Evolutionary conservation across 2,329 filamentous ascomycete species (phyloP), one percentile per base, ranked within the genome.

Genomic region (Trichoderma sp.): DNA sequence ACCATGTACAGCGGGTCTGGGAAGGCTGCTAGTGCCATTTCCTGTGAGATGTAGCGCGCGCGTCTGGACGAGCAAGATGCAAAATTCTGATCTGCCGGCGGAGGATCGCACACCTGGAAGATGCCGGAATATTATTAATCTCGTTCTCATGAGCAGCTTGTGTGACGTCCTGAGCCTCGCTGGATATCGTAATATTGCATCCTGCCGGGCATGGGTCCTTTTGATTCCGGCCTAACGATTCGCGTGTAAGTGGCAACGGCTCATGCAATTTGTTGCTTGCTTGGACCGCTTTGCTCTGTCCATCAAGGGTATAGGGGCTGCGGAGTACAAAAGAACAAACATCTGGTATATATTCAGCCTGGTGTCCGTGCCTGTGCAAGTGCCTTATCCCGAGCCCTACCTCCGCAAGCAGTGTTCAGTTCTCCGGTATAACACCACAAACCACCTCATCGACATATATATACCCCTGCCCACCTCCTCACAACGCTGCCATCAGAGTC

Each of bases 31-130:
- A 47, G 64, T 23, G 47, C 32, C 7, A 23, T 43, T n/a, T 23
- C 32, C 7, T 12, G 23, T 9, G 20, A 47, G 55, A 68, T 68
- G 66, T 58, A 68, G 55, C 66, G 66, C 66, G 66, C 66, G 66
- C 55, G 66, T 68, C 57, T 43, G n/a, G 6, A 32, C 28, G 26
- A 50, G 17, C n/a, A 43, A 64, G 26, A 13, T 12, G 20, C 26
- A n/a, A 20, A 32, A 20, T 26, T 55, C n/a, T 55, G 3, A 57
- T 67, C 64, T 57, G 13, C 64, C 53, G 17, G 23, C 50, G 64
- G 53, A 43, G 64, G 17, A 39, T 23, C 64, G 50, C 64, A 58
- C 34, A 39, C 28, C 6, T 20, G 17, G n/a, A 15, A 39, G 26
- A 58, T 47, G 39, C 32, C 55, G 34, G 34, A 12, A 20, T 30